Evolutionary conservation across 352 stramenopile genomes (phyloP), one percentile per base, ranked within the genome.

Genomic region (Pilasporangium apinafurcum): DNA sequence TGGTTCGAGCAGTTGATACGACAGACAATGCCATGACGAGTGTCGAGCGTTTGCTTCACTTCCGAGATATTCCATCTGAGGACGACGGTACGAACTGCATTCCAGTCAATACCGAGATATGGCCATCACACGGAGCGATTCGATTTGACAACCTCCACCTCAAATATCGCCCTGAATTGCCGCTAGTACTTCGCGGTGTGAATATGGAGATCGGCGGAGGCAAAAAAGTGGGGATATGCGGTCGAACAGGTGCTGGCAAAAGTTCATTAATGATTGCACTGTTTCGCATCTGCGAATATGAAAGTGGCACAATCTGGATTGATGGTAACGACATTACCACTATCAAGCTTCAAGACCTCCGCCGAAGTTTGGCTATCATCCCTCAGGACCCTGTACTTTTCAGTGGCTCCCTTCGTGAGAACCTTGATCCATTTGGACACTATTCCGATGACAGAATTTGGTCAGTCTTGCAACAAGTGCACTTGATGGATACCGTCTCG

Each of bases 231-330:
- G 87, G 85, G 34, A 57, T 62, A 39, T 62, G 62, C 24, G 56
- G 56, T 14, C 52, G 56, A 27, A 65, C 56, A 1, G 56, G 52
- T 2, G 39, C 52, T 2, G 56, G 56, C 28, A 65, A 65, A 51
- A 59, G 51, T 28, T 61, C 52, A 8, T 33, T 65, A 25, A 43
- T 65, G 51, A 28, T 54, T 13, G 46, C 53, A 16, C 37, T 65
- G 16, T 64, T 65, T 20, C 47, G 56, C 16, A 48, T 65, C 27
- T 55, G 65, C 22, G 54, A 43, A 18, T 44, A 57, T 12, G 66
- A 72, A 45, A 70, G 64, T 17, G 83, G 83, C 5, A 65, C 64
- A n/a, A 77, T 95, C 48, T 8, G 65, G 5, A 93, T 96, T 40
- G 86, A 96, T 60, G 82, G 72, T 1, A 51, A 86, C 16, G 73